Evolutionary conservation across 805 yeast species (phyloP), one percentile per base, ranked within the genome.

Genomic region (Blastobotrys robertii): DNA sequence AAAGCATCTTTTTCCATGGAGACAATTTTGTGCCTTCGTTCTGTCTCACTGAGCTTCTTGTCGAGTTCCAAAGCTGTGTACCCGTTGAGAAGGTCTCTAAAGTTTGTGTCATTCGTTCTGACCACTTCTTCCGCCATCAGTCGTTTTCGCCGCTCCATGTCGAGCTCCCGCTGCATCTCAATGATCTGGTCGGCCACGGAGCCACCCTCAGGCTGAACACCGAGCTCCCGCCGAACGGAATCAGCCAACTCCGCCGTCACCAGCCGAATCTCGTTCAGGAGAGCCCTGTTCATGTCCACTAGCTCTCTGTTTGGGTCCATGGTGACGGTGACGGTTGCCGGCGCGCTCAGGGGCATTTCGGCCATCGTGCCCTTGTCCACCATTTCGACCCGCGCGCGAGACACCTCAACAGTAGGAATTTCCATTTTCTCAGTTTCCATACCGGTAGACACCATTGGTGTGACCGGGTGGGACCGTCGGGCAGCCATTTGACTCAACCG

Each of bases 171-270:
- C 44, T 58, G 56, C 12, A 58, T 49, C 14, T 41, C 37, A 7
- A 63, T 57, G 8, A 61, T 41, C 22, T 47, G 43, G 33, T 43
- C 37, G 5, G 52, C 51, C 8, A 47, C 25, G 31, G 48, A 38
- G 4, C 40, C 34, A 8, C 31, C 39, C 8, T 47, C 43, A 7
- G 30, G 32, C 3, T 46, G 47, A 5, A 63, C 51, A 7, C 51
- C 52, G 28, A 57, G 55, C 46, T 63, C 67, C 7, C 67, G 60
- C 14, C 66, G 60, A 12, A 59, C 49, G 3, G 65, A 48, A 44
- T 63, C 68, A 9, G 64, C 64, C 16, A 63, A 56, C 45, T 64
- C 68, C 16, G 56, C 48, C 2, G 65, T 55, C 12, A 63, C 57
- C n/a, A 59, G 49, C 11, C 62, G 48, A 14, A 63, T 48, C 36